Percentiles rank a stretch among this genome's conserved stretches.
Conservation (phyloP, 345 rosid species). For the Euphorbia tirucalli region DNA sequence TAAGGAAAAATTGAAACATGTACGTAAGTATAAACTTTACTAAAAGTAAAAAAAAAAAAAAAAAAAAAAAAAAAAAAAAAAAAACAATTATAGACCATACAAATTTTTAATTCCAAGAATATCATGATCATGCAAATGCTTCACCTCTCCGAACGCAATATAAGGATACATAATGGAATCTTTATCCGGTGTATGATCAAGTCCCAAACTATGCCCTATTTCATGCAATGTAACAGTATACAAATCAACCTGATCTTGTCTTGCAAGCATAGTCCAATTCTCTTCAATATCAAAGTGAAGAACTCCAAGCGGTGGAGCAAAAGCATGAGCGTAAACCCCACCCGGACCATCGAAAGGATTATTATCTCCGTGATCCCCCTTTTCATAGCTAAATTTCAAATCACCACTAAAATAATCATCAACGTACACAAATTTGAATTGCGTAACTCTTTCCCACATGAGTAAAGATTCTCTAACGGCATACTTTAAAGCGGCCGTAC, state of each 20-base stretch:
- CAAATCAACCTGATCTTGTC: not conserved
- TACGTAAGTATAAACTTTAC: too few relatives aligned
- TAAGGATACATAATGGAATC: not conserved
- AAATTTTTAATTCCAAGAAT: not conserved
- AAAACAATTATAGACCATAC: not conserved
- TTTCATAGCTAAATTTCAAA: not conserved
- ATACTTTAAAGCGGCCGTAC: not conserved
- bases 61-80: too few relatives aligned
- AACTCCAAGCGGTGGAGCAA: not conserved
- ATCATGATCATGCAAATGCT: not conserved
- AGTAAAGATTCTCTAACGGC: not conserved
- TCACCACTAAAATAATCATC: not conserved
- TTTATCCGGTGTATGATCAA: not conserved
- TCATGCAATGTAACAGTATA: constrained; percentile 1
- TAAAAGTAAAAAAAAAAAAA: too few relatives aligned
- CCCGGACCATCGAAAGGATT: constrained; percentile 1
- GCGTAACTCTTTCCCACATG: not conserved
- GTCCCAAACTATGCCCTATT: constrained; percentile 3
- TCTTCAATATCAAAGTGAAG: not conserved
- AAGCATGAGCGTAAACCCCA: constrained; percentile 1
- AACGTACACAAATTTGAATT: not conserved
- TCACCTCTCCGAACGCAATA: not conserved
- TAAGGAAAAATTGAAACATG: too few relatives aligned
- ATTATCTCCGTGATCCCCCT: not conserved
- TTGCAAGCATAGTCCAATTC: not conserved